Percentiles rank a stretch among this genome's conserved stretches.
phyloP scores from a whole-genome alignment of 805 yeast species.

The Hanseniaspora vineae region DNA sequence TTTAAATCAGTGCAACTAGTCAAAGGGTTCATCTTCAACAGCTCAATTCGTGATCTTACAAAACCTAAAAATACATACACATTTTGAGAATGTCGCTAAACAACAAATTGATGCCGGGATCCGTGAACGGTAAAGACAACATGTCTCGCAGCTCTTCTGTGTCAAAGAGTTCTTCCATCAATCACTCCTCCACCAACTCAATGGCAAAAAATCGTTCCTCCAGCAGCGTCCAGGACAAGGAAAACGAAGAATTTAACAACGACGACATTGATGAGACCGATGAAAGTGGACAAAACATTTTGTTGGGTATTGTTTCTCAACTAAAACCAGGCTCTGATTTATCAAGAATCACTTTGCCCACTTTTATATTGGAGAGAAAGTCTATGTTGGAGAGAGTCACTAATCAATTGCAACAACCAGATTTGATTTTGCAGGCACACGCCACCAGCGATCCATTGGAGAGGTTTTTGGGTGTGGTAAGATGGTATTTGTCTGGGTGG shows the following conservation, averaged over 20 bases:
- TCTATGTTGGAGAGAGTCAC: conserved; percentile 94
- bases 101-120: no score
- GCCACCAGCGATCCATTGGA: conserved; percentile 40
- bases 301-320: conserved; percentile 80
- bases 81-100: no score
- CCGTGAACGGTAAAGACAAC: no score
- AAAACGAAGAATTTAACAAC: conserved; percentile 13
- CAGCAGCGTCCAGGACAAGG: not conserved
- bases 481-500: conserved; percentile 94
- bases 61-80: no score
- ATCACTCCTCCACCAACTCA: no score
- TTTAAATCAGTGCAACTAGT: no score
- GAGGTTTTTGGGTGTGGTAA: conserved; percentile 61
- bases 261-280: conserved; percentile 90
- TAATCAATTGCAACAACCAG: conserved; percentile 73
- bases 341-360: conserved; percentile 84
- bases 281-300: conserved; percentile 75
- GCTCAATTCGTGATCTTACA: no score
- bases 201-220: no score
- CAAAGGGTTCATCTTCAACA: no score
- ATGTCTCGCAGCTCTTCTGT: no score
- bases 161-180: no score
- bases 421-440: conserved; percentile 59
- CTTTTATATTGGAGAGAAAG: conserved; percentile 87
- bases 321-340: conserved; percentile 87